Conservation (phyloP, 164 flowering plant species). For the Cinnamomum micranthum region DNA sequence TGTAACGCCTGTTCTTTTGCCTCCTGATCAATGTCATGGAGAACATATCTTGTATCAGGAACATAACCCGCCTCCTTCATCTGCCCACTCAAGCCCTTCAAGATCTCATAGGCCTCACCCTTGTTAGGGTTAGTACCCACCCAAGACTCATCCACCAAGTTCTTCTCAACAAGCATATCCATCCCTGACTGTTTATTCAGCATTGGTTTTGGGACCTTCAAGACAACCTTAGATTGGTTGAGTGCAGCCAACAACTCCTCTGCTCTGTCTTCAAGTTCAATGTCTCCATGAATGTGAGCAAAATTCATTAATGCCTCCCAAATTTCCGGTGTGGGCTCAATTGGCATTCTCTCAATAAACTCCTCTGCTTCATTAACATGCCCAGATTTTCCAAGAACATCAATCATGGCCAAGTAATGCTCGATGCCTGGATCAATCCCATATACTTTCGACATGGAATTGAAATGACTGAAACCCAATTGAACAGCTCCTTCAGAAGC, state of each 20-base stretch:
- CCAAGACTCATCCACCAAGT: slow-evolving; percentile 42
- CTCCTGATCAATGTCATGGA: slow-evolving; percentile 91
- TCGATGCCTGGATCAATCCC: slow-evolving; percentile 47
- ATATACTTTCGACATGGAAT: slow-evolving; percentile 51
- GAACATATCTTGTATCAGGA: slow-evolving; percentile 80
- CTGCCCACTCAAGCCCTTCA: slow-evolving; percentile 3
- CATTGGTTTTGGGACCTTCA: slow-evolving; percentile 51
- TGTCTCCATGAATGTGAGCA: slow-evolving; percentile 72
- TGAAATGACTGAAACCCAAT: slow-evolving; percentile 65
- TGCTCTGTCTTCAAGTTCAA: slow-evolving; percentile 69
- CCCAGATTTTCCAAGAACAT: slow-evolving; percentile 57
- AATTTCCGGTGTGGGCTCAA: too few relatives aligned
- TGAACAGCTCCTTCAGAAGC: slow-evolving; percentile 66
- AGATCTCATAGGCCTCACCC: slow-evolving; percentile 16
- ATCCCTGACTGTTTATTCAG: slow-evolving; percentile 40
- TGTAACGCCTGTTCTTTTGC: slow-evolving; percentile 86
- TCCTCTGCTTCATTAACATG: slow-evolving; percentile 56
- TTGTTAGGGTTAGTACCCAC: slow-evolving; percentile 42
- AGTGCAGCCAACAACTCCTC: slow-evolving; percentile 59
- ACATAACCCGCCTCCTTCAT: slow-evolving; percentile 64
- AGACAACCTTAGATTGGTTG: slow-evolving; percentile 46
- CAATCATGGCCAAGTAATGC: slow-evolving; percentile 56
- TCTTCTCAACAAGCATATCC: slow-evolving; percentile 69
- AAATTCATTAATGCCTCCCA: slow-evolving; percentile 69
- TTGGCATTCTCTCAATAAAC: slow-evolving; percentile 46